phyloP scores from a whole-genome alignment of 1,139 yeast species.

The Hemisphaericaspora lyxosophila region DNA sequence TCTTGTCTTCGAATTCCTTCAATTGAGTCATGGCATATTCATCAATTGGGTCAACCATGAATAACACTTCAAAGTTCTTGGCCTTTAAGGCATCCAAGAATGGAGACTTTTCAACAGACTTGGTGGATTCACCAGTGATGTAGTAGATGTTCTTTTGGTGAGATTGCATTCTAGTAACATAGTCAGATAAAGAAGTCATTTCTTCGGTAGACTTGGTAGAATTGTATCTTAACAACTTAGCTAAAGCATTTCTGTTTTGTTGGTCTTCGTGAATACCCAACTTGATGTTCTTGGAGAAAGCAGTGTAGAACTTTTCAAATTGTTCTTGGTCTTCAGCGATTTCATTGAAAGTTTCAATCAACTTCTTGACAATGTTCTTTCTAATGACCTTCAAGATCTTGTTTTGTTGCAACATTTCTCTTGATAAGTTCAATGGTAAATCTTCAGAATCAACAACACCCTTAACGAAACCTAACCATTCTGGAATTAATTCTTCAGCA shows the following conservation, averaged over 20 bases:
- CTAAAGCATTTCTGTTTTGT: slow-evolving; percentile 93
- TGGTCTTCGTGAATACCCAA: slow-evolving; percentile 99
- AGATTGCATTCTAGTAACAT: slow-evolving; percentile 99
- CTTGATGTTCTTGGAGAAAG: slow-evolving; percentile 97
- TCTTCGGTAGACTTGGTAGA: slow-evolving; percentile 96
- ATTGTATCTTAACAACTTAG: slow-evolving; percentile 95
- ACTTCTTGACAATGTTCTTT: slow-evolving; percentile 98
- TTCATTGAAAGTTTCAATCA: slow-evolving; percentile 98
- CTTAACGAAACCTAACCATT: slow-evolving; percentile 95
- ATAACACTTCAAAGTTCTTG: slow-evolving; percentile 96
- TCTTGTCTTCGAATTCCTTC: slow-evolving; percentile 99
- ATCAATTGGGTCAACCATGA: slow-evolving; percentile 98
- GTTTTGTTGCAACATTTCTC: slow-evolving; percentile 99
- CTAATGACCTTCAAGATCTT: slow-evolving; percentile 99
- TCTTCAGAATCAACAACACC: slow-evolving; percentile 99
- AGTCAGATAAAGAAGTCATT: slow-evolving; percentile 90
- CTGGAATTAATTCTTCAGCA: slow-evolving; percentile 98
- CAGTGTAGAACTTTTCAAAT: slow-evolving; percentile 97
- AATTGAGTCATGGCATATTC: slow-evolving; percentile 99
- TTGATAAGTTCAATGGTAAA: slow-evolving; percentile 98
- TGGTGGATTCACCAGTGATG: slow-evolving; percentile 98
- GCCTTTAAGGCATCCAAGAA: slow-evolving; percentile 99
- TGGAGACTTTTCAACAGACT: slow-evolving; percentile 99
- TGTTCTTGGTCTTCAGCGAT: slow-evolving; percentile 99
- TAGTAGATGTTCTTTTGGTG: slow-evolving; percentile 99